Percentiles rank a stretch among this genome's conserved stretches.
Evolutionary conservation across 2,329 filamentous ascomycete species (phyloP).

Genomic region (Pyrenophora tritici-repentis): DNA sequence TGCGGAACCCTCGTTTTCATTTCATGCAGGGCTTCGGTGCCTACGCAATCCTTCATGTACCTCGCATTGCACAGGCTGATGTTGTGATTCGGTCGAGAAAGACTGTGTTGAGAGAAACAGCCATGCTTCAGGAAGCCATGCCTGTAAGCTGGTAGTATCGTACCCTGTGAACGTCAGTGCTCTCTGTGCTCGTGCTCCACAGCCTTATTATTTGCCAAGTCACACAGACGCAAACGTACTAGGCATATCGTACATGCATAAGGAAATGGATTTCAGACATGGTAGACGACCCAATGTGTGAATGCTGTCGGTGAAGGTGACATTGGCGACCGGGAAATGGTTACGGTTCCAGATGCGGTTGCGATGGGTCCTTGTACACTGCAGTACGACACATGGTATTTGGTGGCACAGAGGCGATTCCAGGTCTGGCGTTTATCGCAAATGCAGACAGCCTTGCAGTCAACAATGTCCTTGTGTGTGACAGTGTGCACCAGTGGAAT

Average conservation of each 20-base stretch:
- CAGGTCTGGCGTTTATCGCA: not conserved
- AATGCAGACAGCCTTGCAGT: not conserved
- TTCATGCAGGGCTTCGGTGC: not conserved
- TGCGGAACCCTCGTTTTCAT: not conserved
- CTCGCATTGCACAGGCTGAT: not conserved
- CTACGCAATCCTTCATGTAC: not conserved
- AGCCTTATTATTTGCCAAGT: constrained; percentile 1
- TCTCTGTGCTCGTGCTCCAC: constrained; percentile 6
- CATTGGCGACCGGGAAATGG: constrained; percentile 1
- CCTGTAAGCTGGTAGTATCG: constrained; percentile 1
- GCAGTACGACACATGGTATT: constrained; percentile 3
- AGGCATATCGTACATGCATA: constrained; percentile 5
- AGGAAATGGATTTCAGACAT: not conserved
- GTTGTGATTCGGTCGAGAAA: not conserved
- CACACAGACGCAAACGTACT: constrained; percentile 1
- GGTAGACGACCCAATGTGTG: constrained; percentile 2
- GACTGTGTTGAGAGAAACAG: not conserved
- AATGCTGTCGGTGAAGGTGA: constrained; percentile 1
- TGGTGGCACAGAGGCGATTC: constrained; percentile 4
- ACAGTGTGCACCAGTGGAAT: not conserved
- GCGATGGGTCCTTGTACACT: constrained; percentile 1
- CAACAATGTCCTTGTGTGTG: not conserved
- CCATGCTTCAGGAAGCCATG: not conserved
- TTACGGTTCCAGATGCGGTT: constrained; percentile 9
- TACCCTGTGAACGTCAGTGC: not conserved